Evolutionary conservation across 805 yeast genomes (phyloP).

Genomic region (Kregervanrija delftensis): DNA sequence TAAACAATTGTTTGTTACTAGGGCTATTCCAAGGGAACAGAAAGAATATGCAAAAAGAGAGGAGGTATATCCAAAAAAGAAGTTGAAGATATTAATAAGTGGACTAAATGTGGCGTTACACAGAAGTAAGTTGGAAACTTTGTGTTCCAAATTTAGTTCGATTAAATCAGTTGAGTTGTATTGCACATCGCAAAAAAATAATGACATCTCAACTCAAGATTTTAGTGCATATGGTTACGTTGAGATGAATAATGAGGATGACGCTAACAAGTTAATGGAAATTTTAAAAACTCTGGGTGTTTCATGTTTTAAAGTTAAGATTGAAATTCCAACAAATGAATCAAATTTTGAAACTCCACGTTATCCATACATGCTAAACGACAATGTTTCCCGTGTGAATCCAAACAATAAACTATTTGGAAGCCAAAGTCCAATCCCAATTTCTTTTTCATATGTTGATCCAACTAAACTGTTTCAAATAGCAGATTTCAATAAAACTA

Average conservation of each 20-base stretch:
- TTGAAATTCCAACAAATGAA: constrained; percentile 20
- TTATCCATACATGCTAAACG: constrained; percentile 7
- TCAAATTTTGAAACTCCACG: constrained; percentile 6
- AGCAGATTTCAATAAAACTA: constrained; percentile 20
- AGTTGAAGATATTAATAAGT: constrained; percentile 21
- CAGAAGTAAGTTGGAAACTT: constrained; percentile 17
- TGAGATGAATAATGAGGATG: constrained; percentile 20
- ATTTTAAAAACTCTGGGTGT: constrained; percentile 17
- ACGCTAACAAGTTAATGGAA: constrained; percentile 19
- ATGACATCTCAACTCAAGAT: constrained; percentile 7
- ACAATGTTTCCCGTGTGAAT: neutral
- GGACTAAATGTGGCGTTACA: constrained; percentile 20
- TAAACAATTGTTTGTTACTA: constrained; percentile 24
- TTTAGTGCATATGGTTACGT: constrained; percentile 26
- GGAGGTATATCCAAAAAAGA: constrained; percentile 14
- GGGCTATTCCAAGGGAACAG: constrained; percentile 29
- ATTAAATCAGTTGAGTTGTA: constrained; percentile 24
- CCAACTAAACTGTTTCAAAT: constrained; percentile 23
- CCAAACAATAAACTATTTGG: too few species aligned
- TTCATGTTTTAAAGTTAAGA: constrained; percentile 24
- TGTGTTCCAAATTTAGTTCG: constrained; percentile 20
- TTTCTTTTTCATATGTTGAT: constrained; percentile 21
- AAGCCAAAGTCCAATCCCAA: neutral
- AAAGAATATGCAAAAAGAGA: constrained; percentile 19
- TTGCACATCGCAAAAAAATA: constrained; percentile 10